Evolutionary conservation across 345 rosid species (phyloP).

Genomic region (Sonneratia caseolaris): DNA sequence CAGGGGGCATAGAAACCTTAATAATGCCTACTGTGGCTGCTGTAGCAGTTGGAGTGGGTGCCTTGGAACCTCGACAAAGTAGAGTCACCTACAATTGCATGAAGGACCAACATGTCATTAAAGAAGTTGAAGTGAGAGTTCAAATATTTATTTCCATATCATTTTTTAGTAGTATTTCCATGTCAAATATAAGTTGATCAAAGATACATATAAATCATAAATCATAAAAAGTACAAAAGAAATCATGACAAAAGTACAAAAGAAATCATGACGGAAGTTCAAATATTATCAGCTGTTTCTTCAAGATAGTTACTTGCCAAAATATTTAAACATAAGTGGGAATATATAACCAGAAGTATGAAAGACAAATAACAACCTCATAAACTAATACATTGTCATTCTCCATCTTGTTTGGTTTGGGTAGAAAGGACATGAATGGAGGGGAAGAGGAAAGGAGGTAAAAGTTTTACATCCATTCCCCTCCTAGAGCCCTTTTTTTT

Average conservation of each 20-base stretch:
- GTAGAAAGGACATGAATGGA: too few species aligned
- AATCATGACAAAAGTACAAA: background rate
- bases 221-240: background rate
- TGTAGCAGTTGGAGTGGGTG: slow-evolving; percentile 48
- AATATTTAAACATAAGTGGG: too few species aligned
- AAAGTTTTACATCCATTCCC: too few species aligned
- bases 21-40: slow-evolving; percentile 84
- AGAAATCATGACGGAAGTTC: background rate
- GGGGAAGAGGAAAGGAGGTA: too few species aligned
- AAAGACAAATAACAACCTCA: background rate
- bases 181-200: background rate
- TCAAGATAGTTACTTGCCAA: background rate
- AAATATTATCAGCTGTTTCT: background rate
- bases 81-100: slow-evolving; percentile 61
- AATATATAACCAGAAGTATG: background rate
- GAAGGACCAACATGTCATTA: background rate
- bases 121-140: background rate
- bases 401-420: background rate
- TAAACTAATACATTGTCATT: background rate
- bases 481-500: too few species aligned
- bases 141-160: background rate
- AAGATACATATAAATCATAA: background rate
- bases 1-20: slow-evolving; percentile 40
- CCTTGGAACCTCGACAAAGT: slow-evolving; percentile 71
- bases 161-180: background rate